Conservation (phyloP, 2,329 filamentous ascomycete species). For the Nigrograna mackinnonii region DNA sequence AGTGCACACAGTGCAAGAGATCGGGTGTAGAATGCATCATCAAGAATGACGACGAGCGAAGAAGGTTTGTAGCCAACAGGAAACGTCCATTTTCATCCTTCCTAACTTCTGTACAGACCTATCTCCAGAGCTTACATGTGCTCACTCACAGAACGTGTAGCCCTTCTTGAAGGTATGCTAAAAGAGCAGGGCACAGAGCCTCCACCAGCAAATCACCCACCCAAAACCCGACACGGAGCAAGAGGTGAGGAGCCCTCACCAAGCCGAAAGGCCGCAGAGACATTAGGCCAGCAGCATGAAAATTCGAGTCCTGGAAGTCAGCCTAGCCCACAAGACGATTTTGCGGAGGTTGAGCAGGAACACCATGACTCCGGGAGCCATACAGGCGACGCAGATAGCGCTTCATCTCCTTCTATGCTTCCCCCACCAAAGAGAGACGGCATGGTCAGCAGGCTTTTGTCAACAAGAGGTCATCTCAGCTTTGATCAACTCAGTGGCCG, state of each 20-base stretch:
- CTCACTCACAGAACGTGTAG: conserved; percentile 58
- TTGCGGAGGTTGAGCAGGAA: conserved; percentile 27
- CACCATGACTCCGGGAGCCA: conserved; percentile 25
- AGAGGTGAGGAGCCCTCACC: conserved; percentile 34
- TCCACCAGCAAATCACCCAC: conserved; percentile 57
- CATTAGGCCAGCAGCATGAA: conserved; percentile 19
- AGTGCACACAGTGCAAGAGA: conserved; percentile 58
- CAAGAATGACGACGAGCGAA: conserved; percentile 61
- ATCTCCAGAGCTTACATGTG: conserved; percentile 64
- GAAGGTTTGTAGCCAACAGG: conserved; percentile 47
- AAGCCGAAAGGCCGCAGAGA: conserved; percentile 15
- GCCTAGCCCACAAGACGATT: conserved; percentile 31
- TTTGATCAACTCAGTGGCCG: conserved; percentile 57
- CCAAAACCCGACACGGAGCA: conserved; percentile 49
- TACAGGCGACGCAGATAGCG: conserved; percentile 26
- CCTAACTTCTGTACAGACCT: conserved; percentile 43
- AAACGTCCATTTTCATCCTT: neutral
- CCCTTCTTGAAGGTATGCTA: conserved; percentile 57
- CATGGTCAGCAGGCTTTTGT: conserved; percentile 54
- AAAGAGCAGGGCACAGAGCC: conserved; percentile 53
- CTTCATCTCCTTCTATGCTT: conserved; percentile 35
- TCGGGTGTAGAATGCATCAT: conserved; percentile 58
- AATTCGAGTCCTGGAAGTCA: conserved; percentile 36
- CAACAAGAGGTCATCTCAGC: conserved; percentile 54
- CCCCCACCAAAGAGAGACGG: conserved; percentile 49